Conservation (phyloP, 2,329 filamentous ascomycete species). For the Seiridium cupressi region DNA sequence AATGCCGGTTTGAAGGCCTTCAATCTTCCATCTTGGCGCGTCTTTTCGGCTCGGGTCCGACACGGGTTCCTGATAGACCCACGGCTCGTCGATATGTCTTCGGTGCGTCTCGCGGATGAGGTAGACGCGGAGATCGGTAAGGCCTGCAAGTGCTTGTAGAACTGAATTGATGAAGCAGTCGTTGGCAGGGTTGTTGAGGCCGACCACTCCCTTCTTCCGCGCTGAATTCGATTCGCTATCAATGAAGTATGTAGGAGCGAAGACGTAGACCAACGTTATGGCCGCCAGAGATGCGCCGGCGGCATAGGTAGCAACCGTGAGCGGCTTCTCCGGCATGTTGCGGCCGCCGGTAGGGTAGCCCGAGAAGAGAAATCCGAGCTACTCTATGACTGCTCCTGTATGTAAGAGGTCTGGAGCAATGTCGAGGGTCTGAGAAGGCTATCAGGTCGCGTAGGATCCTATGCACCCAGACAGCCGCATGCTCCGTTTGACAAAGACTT, state of each 20-base stretch:
- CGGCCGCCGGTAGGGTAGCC: background rate
- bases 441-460: no score
- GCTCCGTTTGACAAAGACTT: conserved; percentile 1
- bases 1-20: conserved; percentile 73
- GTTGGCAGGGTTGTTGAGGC: conserved; percentile 86
- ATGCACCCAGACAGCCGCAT: background rate
- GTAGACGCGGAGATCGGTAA: conserved; percentile 86
- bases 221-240: conserved; percentile 70
- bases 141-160: conserved; percentile 85
- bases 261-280: conserved; percentile 93
- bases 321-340: conserved; percentile 75
- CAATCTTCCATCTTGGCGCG: conserved; percentile 54
- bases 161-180: conserved; percentile 98
- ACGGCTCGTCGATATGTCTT: conserved; percentile 73
- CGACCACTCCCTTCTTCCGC: conserved; percentile 85
- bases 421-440: background rate
- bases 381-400: background rate
- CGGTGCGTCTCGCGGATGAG: conserved; percentile 89
- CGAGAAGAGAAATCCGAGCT: background rate
- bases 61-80: conserved; percentile 68
- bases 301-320: conserved; percentile 87
- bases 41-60: conserved; percentile 37
- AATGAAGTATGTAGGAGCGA: conserved; percentile 94
- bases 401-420: background rate
- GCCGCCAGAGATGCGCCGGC: conserved; percentile 93